Evolutionary conservation across 352 stramenopile genomes (phyloP), one percentile per base, ranked within the genome.

Genomic region (Pythium guiyangense): DNA sequence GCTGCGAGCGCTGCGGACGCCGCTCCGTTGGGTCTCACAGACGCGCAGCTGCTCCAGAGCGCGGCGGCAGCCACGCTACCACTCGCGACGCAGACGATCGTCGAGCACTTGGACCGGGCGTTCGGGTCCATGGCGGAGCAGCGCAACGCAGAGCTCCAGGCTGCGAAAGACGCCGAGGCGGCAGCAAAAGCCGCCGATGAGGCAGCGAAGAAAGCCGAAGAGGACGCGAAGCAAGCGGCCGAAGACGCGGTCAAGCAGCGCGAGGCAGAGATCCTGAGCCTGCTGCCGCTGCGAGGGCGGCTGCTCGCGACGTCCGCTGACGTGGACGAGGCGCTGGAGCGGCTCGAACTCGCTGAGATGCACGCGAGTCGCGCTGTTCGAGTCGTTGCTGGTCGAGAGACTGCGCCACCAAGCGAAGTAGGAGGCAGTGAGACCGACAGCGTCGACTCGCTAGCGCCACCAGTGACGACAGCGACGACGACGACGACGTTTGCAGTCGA

Each of bases 271-370:
- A 72, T 86, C 10, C 47, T 87, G 29, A 66, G 66, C 1, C 45
- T 84, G 17, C 58, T 87, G 0, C 77, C 77, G 4, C 52, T 85
- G 58, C 53, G 65, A 27, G 74, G 77, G 0, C 79, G 70, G 39
- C 57, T 87, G 9, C 52, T 85, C 10, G 70, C 66, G 17, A 69
- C 65, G 8, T 74, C 71, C 6, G 17, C 49, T 4, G 77, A 88
- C 31, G 70, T 88, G 47, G 62, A 88, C 3, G 64, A 73, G 6
- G 69, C 73, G 3, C 50, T 88, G 9, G 10, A 54, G 4, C 70
- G 78, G 17, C 50, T 88, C 6, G 77, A 85, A 20, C 20, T 52
- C 11, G 64, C 62, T 17, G 68, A 76, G 52, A 58, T 22, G 4
- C 35, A 60, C 20, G 52, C 53, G 46, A 47, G 35, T 18, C 49